Evolutionary conservation across 1,284 basidiomycete genomes (phyloP).

Genomic region (Gomphus sp.): DNA sequence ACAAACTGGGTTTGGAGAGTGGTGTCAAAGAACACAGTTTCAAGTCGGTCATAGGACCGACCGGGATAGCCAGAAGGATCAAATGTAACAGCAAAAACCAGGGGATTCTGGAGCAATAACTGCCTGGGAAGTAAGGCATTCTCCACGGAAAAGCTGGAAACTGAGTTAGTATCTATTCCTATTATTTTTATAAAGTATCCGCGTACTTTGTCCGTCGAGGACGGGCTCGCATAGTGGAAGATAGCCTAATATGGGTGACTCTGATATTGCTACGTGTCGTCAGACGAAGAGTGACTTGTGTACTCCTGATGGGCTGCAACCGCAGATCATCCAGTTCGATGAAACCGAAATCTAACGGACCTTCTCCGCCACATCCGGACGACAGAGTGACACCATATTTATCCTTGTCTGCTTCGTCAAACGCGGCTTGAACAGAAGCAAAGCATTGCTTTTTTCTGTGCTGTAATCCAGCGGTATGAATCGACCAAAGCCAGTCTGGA

Average conservation of each 20-base stretch:
- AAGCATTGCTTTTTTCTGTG: conserved; percentile 29
- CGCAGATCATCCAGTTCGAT: conserved; percentile 19
- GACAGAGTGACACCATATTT: conserved; percentile 31
- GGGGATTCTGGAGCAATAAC: not conserved
- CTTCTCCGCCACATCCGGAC: conserved; percentile 13
- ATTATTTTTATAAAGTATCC: not conserved
- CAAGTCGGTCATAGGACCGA: conserved; percentile 32
- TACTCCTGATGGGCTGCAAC: conserved; percentile 5
- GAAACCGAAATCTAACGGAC: conserved; percentile 31
- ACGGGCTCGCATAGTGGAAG: not conserved
- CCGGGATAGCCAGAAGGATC: conserved; percentile 24
- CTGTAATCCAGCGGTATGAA: conserved; percentile 20
- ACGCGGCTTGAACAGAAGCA: conserved; percentile 24
- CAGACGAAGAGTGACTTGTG: conserved; percentile 14
- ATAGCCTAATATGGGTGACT: conserved; percentile 9
- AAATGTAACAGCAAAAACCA: conserved; percentile 3
- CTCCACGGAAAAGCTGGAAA: not conserved
- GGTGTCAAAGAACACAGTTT: conserved; percentile 24
- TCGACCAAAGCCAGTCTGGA: conserved; percentile 19
- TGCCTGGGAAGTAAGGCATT: not conserved
- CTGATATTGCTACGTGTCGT: conserved; percentile 11
- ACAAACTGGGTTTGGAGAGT: conserved; percentile 25
- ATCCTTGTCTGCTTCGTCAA: conserved; percentile 36
- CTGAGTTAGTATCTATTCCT: not conserved
- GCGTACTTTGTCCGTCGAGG: not conserved